Conservation (phyloP, 345 rosid species). For the Corymbia maculata region DNA sequence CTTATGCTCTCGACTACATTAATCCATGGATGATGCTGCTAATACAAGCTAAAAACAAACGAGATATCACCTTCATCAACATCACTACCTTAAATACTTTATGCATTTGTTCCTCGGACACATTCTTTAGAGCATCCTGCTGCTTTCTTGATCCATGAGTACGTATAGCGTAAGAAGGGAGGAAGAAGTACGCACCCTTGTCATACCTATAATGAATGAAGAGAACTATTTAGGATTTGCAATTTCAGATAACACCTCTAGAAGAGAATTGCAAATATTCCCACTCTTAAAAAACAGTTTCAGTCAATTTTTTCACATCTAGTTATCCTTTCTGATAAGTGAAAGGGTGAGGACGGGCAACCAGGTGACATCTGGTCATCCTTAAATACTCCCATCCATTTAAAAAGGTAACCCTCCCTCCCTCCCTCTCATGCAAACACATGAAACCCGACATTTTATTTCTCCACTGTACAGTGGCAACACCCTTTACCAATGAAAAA, state of each 20-base stretch:
- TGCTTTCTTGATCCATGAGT: constrained; percentile 90
- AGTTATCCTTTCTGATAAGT: no score
- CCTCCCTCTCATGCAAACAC: neutral
- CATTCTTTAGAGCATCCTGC: constrained; percentile 52
- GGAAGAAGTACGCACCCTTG: constrained; percentile 86
- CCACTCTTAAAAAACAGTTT: no score
- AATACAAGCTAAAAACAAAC: neutral
- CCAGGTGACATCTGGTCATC: no score
- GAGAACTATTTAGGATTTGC: neutral
- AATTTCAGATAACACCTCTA: neutral
- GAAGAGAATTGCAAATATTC: neutral
- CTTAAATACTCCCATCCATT: no score
- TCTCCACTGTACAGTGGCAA: neutral
- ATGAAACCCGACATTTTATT: no score
- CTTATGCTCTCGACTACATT: neutral
- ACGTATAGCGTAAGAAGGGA: constrained; percentile 93
- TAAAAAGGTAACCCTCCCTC: neutral
- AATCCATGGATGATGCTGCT: neutral
- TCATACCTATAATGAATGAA: constrained; percentile 47
- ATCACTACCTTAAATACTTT: constrained; percentile 71
- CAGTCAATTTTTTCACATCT: no score
- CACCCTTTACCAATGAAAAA: neutral
- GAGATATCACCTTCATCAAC: neutral
- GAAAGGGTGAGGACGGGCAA: no score
- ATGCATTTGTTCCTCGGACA: constrained; percentile 36